Conservation (phyloP, 2,329 filamentous ascomycete species). For the Sphaerulina populicola region DNA sequence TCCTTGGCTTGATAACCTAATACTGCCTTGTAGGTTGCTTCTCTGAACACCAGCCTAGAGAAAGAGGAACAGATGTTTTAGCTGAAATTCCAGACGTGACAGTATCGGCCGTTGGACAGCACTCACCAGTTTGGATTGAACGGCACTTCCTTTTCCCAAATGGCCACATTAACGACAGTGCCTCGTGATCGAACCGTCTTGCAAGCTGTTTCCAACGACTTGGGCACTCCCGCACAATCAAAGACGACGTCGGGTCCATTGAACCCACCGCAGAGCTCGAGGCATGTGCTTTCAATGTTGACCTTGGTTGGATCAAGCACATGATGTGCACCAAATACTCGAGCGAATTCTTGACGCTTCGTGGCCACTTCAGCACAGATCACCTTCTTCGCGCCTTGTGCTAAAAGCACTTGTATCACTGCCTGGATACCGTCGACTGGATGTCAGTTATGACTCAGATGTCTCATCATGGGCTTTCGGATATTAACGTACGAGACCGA, state of each 20-base stretch:
- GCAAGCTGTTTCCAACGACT: conserved; percentile 38
- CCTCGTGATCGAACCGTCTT: conserved; percentile 47
- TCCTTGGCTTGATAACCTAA: conserved; percentile 47
- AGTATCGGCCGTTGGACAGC: no score
- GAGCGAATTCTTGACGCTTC: conserved; percentile 45
- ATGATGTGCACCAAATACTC: conserved; percentile 48
- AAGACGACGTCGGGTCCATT: conserved; percentile 52
- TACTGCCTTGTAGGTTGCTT: conserved; percentile 46
- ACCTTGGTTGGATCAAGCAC: conserved; percentile 47
- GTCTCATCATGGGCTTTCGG: no score
- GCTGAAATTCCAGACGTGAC: no score
- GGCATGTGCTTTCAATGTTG: conserved; percentile 41
- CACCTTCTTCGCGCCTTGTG: conserved; percentile 47
- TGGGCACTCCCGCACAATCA: conserved; percentile 54
- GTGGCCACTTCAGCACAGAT: conserved; percentile 51
- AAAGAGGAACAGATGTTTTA: no score
- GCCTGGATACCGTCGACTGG: conserved; percentile 25
- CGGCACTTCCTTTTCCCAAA: conserved; percentile 51
- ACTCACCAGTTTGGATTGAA: conserved; percentile 45
- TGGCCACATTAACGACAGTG: conserved; percentile 55
- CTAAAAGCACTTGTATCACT: conserved; percentile 51
- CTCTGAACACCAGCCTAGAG: conserved; percentile 41
- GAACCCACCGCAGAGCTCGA: conserved; percentile 41
- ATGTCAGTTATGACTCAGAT: no score
- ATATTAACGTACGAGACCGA: no score